Conservation (phyloP, 2,329 filamentous ascomycete species). For the Cladophialophora bantiana region DNA sequence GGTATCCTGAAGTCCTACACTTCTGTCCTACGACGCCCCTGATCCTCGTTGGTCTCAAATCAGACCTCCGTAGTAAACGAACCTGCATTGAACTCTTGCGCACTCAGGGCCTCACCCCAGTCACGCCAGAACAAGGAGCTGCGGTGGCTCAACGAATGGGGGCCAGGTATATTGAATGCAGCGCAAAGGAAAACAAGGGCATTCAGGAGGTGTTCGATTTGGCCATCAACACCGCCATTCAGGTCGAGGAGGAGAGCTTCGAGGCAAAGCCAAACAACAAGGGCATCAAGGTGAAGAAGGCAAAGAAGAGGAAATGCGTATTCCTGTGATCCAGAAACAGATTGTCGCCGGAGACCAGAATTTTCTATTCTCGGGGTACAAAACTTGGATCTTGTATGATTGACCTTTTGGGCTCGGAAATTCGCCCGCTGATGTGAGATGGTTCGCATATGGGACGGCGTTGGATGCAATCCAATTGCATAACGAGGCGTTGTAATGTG, state of each 20-base stretch:
- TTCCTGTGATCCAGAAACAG: conserved; percentile 66
- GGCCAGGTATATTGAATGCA: conserved; percentile 96
- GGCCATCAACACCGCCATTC: conserved; percentile 88
- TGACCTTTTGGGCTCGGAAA: conserved; percentile 19
- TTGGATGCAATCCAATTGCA: conserved; percentile 23
- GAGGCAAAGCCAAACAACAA: conserved; percentile 46
- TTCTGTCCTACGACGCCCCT: conserved; percentile 98
- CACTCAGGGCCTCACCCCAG: conserved; percentile 93
- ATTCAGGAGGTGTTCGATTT: conserved; percentile 96
- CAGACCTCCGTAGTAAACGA: conserved; percentile 91
- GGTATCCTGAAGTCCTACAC: conserved; percentile 98
- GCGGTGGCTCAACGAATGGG: conserved; percentile 91
- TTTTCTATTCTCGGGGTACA: conserved; percentile 7
- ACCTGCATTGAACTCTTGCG: conserved; percentile 99
- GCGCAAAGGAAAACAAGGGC: conserved; percentile 94
- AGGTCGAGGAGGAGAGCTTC: conserved; percentile 71
- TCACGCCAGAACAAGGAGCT: conserved; percentile 88
- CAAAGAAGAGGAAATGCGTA: conserved; percentile 84
- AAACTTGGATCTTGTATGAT: conserved; percentile 32
- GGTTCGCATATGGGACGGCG: conserved; percentile 22
- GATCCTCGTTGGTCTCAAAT: conserved; percentile 94
- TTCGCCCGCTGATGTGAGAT: conserved; percentile 2
- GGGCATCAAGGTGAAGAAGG: conserved; percentile 60
- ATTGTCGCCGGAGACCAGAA: neutral
- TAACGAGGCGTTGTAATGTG: conserved; percentile 22